Base-by-base conservation (phyloP, 176 grass and related monocot genomes). In the Pontederia paniculata region DNA sequence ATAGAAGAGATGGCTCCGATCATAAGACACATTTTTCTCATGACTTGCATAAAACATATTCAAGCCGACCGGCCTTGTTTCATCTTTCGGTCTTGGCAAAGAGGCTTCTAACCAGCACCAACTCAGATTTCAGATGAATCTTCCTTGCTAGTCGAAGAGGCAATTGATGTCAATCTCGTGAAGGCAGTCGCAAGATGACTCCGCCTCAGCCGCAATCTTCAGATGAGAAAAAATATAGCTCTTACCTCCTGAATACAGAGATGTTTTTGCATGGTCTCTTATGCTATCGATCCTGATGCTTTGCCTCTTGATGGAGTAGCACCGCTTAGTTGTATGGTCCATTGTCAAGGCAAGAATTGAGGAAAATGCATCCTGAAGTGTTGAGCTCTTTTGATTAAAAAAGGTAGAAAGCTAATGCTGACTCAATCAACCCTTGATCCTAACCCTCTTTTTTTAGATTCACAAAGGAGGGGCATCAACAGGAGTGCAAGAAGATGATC, bases 241-340 rank as follows among this genome's bases (percentile, higher is more conserved):
- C 50, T 53, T 53, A 0, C 1, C 1, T 0, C n/a, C 8, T 53
- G 5, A 53, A 53, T 17, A 53, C 50, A 53, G 15, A 17, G 4
- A 53, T 53, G 16, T 53, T 53, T 53, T 53, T 53, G 50, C 50
- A 19, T 53, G 1, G 50, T 53, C 50, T 52, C 50, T 52, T 52
- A 52, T 52, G 50, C 16, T 52, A 7, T 17, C 2, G 14, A 2
- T 52, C 50, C 6, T 7, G 50, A 52, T 5, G 25, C 25, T 31
- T 52, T 17, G 18, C 50, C 18, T 11, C 50, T 52, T 52, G 50
- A 17, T 52, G 12, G 15, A 16, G 12, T 18, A 16, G 16, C 50
- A 52, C 50, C 50, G 50, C 50, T 52, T 52, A 17, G 50, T 52
- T 52, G 50, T 52, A 52, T 11, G 12, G 14, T 52, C 50, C 14